Conservation (phyloP, 495 filamentous ascomycete species). For the Penicillium egyptiacum region DNA sequence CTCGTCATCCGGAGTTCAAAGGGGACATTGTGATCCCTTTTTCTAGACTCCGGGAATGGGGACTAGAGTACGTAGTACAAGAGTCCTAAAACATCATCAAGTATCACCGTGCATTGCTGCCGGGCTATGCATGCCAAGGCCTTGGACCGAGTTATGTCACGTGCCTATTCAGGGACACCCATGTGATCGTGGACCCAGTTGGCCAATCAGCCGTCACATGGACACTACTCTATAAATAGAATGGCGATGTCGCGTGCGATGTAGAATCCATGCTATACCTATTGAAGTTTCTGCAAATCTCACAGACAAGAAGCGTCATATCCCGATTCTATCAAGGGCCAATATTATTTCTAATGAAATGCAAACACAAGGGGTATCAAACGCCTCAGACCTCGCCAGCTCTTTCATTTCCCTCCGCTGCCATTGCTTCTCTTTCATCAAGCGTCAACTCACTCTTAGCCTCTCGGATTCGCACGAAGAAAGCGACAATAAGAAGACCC, state of each 20-base stretch:
- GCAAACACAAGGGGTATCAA: conserved; percentile 5
- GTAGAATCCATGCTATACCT: background rate
- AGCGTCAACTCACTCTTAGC: conserved; percentile 68
- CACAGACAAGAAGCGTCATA: background rate
- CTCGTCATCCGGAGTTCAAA: conserved; percentile 4
- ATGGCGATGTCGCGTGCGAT: background rate
- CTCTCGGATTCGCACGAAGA: conserved; percentile 64
- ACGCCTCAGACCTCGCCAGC: background rate
- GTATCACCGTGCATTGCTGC: background rate
- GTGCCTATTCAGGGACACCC: background rate
- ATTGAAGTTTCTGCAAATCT: background rate
- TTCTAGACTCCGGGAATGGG: background rate
- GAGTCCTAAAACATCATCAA: background rate
- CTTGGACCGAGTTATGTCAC: background rate
- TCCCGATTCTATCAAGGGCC: background rate
- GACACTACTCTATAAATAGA: background rate
- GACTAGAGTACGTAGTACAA: background rate
- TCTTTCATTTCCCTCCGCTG: conserved; percentile 10
- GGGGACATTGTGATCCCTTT: background rate
- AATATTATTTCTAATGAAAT: background rate
- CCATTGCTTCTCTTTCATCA: conserved; percentile 57
- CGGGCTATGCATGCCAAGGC: conserved; percentile 4
- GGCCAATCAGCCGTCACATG: background rate
- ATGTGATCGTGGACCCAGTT: background rate
- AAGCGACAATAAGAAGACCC: conserved; percentile 56